Conservation (phyloP, 495 filamentous ascomycete species). For the Corynascus novoguineensis region DNA sequence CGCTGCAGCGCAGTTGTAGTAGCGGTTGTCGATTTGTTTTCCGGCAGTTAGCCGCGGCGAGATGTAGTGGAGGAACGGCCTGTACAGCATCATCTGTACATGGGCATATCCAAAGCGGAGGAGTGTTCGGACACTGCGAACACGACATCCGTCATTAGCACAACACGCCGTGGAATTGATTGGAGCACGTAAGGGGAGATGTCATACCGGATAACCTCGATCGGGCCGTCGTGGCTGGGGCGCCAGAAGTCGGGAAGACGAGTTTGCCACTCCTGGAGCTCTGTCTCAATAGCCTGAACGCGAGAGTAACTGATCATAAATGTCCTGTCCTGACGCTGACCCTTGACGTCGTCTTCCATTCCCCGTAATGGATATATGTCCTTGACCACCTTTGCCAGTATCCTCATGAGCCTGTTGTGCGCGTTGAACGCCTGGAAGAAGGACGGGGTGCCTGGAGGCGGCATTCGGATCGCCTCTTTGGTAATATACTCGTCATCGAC, state of each 20-base stretch:
- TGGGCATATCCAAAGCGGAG: slow-evolving; percentile 84
- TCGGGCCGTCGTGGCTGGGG: slow-evolving; percentile 66
- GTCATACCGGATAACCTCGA: slow-evolving; percentile 66
- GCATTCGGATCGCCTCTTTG: slow-evolving; percentile 61
- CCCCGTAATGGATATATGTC: slow-evolving; percentile 86
- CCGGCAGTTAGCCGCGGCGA: slow-evolving; percentile 60
- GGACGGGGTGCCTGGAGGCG: slow-evolving; percentile 69
- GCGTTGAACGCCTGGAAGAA: slow-evolving; percentile 78
- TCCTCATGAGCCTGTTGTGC: slow-evolving; percentile 69
- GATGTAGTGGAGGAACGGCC: slow-evolving; percentile 93
- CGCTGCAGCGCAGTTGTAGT: slow-evolving; percentile 87
- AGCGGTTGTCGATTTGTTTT: slow-evolving; percentile 72
- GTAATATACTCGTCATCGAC: slow-evolving; percentile 94
- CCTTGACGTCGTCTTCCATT: slow-evolving; percentile 52
- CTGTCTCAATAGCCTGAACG: slow-evolving; percentile 84
- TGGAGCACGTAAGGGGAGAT: not conserved
- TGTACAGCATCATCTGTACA: slow-evolving; percentile 91
- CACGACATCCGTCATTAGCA: not conserved
- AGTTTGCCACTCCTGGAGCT: slow-evolving; percentile 81
- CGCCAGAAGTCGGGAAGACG: slow-evolving; percentile 66
- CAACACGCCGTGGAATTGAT: not conserved
- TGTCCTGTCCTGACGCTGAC: slow-evolving; percentile 34
- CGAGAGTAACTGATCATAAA: slow-evolving; percentile 86
- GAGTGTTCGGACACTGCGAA: slow-evolving; percentile 71
- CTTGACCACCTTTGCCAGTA: slow-evolving; percentile 79